Evolutionary conservation across 2,329 filamentous ascomycete species (phyloP).

Genomic region (Diplodia intermedia): DNA sequence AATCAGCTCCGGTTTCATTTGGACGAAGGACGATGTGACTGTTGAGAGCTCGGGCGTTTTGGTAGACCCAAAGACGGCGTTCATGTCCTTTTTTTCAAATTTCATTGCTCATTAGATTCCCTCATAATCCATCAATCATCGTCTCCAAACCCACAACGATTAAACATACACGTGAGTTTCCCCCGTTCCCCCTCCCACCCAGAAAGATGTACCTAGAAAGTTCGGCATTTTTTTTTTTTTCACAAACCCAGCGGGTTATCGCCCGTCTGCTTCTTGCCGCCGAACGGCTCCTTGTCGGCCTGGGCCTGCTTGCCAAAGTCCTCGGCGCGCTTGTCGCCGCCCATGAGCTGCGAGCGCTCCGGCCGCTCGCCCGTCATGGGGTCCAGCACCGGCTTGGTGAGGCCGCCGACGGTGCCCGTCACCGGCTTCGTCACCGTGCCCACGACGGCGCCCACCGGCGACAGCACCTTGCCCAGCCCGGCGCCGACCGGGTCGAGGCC

Average conservation of each 20-base stretch:
- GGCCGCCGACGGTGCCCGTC: constrained; percentile 46
- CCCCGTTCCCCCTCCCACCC: too few species aligned
- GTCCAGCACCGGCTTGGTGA: constrained; percentile 46
- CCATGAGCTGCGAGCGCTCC: constrained; percentile 47
- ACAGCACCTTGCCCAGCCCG: constrained; percentile 47
- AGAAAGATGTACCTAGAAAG: too few species aligned
- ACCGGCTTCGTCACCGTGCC: constrained; percentile 49
- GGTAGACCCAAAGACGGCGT: background rate
- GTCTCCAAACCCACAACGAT: background rate
- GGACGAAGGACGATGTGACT: background rate
- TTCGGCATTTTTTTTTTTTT: background rate
- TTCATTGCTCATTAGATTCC: background rate
- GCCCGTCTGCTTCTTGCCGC: constrained; percentile 49
- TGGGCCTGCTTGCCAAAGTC: constrained; percentile 27
- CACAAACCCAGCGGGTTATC: constrained; percentile 49
- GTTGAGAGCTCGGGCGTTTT: background rate
- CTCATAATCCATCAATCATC: background rate
- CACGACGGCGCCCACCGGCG: constrained; percentile 49
- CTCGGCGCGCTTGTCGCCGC: constrained; percentile 47
- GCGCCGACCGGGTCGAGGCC: constrained; percentile 41
- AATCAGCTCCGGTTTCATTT: too few species aligned
- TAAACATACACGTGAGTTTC: background rate
- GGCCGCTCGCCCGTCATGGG: constrained; percentile 46
- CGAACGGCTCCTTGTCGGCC: constrained; percentile 48
- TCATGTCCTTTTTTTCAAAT: background rate